Evolutionary conservation across 2,329 filamentous ascomycete genomes (phyloP).

Genomic region (Colletotrichum karsti): DNA sequence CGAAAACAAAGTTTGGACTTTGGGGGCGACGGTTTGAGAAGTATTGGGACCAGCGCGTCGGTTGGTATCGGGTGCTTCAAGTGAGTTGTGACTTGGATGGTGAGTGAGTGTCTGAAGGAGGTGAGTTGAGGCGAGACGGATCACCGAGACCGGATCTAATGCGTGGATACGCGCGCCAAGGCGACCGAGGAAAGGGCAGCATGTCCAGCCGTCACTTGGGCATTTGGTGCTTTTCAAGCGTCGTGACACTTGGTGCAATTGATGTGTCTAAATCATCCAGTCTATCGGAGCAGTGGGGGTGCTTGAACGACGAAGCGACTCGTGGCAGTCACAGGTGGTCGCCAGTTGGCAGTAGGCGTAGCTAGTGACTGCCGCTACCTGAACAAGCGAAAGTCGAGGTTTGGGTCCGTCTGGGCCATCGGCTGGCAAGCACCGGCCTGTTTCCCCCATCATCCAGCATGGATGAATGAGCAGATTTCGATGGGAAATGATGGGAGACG

Average conservation of each 20-base stretch:
- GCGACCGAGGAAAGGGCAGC: conserved; percentile 2
- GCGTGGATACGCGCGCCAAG: conserved; percentile 3
- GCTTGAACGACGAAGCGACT: not conserved
- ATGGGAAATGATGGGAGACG: not conserved
- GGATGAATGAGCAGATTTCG: not conserved
- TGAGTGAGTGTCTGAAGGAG: not conserved
- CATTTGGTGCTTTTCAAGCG: not conserved
- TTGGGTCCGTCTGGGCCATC: not conserved
- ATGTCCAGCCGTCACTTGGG: not conserved
- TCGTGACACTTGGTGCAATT: not conserved
- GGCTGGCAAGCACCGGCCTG: not conserved
- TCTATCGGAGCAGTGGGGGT: not conserved
- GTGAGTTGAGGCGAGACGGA: not conserved
- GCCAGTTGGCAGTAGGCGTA: not conserved
- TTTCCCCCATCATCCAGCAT: not conserved
- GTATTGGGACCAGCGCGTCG: not conserved
- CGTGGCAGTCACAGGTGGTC: conserved; percentile 1
- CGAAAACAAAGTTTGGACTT: conserved; percentile 17
- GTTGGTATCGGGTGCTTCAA: not conserved
- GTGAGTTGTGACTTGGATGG: not conserved
- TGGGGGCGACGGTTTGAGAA: not conserved
- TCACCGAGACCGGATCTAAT: not conserved
- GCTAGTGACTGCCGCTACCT: too few relatives aligned
- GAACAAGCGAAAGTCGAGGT: too few relatives aligned
- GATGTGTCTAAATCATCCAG: not conserved